phyloP scores from a whole-genome alignment of 1,139 yeast genomes.

The Taphrina wiesneri region DNA sequence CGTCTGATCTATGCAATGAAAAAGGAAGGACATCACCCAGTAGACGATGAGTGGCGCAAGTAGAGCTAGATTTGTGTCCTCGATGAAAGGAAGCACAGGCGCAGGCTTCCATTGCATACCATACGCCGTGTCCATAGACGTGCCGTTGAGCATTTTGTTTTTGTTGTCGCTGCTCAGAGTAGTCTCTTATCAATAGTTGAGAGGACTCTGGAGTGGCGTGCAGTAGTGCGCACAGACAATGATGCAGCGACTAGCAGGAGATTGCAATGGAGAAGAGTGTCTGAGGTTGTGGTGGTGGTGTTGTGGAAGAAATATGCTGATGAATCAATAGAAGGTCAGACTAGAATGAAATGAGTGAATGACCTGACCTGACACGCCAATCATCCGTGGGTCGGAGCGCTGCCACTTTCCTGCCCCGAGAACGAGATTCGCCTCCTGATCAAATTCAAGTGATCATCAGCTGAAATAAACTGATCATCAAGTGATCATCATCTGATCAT shows the following conservation, averaged over 20 bases:
- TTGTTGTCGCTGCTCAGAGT: background rate
- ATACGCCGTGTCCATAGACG: constrained; percentile 3
- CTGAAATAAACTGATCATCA: too few relatives aligned
- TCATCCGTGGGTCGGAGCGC: too few relatives aligned
- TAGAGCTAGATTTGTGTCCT: constrained; percentile 74
- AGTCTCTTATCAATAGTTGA: background rate
- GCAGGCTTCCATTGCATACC: constrained; percentile 42
- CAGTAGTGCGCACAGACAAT: background rate
- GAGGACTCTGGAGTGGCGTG: background rate
- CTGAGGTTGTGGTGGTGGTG: background rate
- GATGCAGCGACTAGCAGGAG: background rate
- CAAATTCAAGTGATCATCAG: too few relatives aligned
- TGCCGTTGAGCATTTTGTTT: background rate
- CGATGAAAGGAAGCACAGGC: constrained; percentile 52
- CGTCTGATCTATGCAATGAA: constrained; percentile 64
- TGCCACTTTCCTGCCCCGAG: background rate
- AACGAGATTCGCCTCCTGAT: background rate
- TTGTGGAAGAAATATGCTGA: background rate
- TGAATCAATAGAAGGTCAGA: background rate
- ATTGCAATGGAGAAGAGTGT: background rate
- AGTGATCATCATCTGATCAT: too few relatives aligned
- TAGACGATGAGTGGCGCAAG: constrained; percentile 75
- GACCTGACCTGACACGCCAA: too few relatives aligned
- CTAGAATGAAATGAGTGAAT: too few relatives aligned
- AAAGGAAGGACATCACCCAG: constrained; percentile 74